These are phyloP conservation scores for Carex kokanica DNA, from an alignment of 176 grass and related monocot species.

Conservation along the genomic window DNA sequence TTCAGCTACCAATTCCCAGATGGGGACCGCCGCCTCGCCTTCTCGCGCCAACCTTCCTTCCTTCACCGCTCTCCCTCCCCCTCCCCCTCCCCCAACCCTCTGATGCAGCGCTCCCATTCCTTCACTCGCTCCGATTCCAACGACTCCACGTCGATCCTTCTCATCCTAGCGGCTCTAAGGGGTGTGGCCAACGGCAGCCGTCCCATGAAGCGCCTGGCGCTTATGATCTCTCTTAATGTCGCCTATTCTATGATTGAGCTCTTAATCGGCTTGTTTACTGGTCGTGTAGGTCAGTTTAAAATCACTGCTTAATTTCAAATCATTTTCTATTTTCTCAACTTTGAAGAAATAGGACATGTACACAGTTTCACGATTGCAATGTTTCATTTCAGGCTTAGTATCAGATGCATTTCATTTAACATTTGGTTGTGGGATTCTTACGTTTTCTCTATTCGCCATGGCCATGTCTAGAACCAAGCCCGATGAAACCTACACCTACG, in stretches of 20 bases:
- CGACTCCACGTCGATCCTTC: constrained; percentile 9
- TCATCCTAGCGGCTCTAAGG: constrained; percentile 15
- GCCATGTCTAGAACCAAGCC: constrained; percentile 76
- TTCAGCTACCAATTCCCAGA: constrained; percentile 25
- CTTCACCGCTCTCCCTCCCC: constrained; percentile 23
- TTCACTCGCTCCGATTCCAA: constrained; percentile 52
- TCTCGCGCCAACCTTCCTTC: constrained; percentile 66
- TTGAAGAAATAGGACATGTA: too few relatives aligned
- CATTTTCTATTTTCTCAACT: not conserved
- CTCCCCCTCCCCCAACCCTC: constrained; percentile 15
- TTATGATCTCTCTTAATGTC: constrained; percentile 80
- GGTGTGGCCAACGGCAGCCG: constrained; percentile 49
- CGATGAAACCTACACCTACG: constrained; percentile 70
- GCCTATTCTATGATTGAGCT: constrained; percentile 84
- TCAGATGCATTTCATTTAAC: constrained; percentile 96
- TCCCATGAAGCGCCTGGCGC: constrained; percentile 74
- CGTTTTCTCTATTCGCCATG: constrained; percentile 92
- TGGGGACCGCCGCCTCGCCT: constrained; percentile 74
- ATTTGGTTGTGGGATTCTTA: constrained; percentile 85
- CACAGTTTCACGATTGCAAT: too few relatives aligned
- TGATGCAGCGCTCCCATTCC: constrained; percentile 34
- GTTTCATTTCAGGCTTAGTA: constrained; percentile 61
- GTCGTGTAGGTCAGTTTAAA: constrained; percentile 48
- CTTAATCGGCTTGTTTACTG: constrained; percentile 75
- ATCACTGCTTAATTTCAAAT: not conserved